Base-by-base conservation (phyloP, 805 yeast species). In the Candida insectorum region DNA sequence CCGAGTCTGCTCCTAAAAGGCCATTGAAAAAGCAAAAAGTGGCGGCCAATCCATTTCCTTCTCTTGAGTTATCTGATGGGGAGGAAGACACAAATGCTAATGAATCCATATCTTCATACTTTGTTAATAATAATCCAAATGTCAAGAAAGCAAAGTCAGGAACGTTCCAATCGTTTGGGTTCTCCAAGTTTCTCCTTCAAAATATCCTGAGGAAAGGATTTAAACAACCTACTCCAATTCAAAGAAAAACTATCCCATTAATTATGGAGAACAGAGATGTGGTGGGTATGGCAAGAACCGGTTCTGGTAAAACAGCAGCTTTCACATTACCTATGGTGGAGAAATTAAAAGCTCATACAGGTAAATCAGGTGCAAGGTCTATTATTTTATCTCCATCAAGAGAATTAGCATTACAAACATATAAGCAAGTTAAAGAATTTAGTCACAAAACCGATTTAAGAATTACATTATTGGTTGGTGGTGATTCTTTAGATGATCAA, bases 241-340 rank as follows among this genome's bases (percentile, higher is more conserved):
- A 93, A 63, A 73, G 98, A 44, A 93, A 91, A 55, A 82, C 98
- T 3, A 85, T 93, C 38, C 98, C 98, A 0, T 68, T 88, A 35
- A 81, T 93, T 39, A 66, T 93, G 65, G 86, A 84, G 29, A 83
- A 79, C 35, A 73, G 94, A 52, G 98, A 93, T 62, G 95, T 93
- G 26, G 98, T 93, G 11, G 99, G 97, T 54, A 93, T 93, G 99
- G 99, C 99, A 11, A 75, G 99, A 53, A 93, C 99, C 0, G 99
- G 99, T 51, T 85, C 96, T 16, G 99, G 99, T 71, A 93, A 93
- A 56, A 93, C 99, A 0, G 98, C 98, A 6, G 97, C 98, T 1
- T 93, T 93, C 56, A 75, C 86, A 14, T 63, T 93, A 34, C 99
- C 99, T 3, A 71, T 93, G 67, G 71, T 93, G 44, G 97, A 93